Conservation (phyloP, 805 yeast genomes). For the Torulaspora maleeae region DNA sequence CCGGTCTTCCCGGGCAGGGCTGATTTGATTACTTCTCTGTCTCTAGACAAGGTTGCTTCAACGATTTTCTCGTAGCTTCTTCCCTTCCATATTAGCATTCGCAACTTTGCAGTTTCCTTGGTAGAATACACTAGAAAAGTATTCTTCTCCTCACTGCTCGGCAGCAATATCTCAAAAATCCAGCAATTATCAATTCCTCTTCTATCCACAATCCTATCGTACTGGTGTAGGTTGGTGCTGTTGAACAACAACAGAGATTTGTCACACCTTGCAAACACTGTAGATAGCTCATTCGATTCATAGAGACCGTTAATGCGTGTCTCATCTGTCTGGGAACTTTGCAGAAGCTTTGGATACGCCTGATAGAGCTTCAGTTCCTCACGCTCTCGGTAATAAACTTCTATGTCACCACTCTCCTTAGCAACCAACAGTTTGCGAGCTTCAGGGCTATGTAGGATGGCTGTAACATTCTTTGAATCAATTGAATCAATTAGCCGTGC, state of each 20-base stretch:
- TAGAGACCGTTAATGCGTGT: slow-evolving; percentile 19
- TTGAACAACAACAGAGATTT: slow-evolving; percentile 26
- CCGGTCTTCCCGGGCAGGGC: slow-evolving; percentile 16
- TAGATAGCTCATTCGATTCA: slow-evolving; percentile 25
- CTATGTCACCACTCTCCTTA: slow-evolving; percentile 28
- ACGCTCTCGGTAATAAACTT: slow-evolving; percentile 29
- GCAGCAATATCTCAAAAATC: slow-evolving; percentile 17
- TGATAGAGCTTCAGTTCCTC: slow-evolving; percentile 24
- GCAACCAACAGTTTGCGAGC: slow-evolving; percentile 27
- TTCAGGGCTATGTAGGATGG: slow-evolving; percentile 25
- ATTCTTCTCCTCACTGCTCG: slow-evolving; percentile 7
- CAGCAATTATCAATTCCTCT: slow-evolving; percentile 30
- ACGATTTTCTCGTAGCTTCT: slow-evolving; percentile 25
- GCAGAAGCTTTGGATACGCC: slow-evolving; percentile 27
- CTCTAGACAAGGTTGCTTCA: slow-evolving; percentile 21
- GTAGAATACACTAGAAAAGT: slow-evolving; percentile 24
- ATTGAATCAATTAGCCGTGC: slow-evolving; percentile 21
- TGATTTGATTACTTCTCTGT: slow-evolving; percentile 22
- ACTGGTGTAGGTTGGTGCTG: slow-evolving; percentile 31
- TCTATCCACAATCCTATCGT: slow-evolving; percentile 32
- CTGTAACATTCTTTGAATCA: slow-evolving; percentile 21
- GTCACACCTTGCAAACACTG: slow-evolving; percentile 30
- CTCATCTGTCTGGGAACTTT: slow-evolving; percentile 20
- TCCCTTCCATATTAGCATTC: slow-evolving; percentile 31
- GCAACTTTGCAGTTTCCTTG: slow-evolving; percentile 17